A percentile compares a stretch with the other conserved stretches of the same genome.
Conservation (phyloP, 1,284 basidiomycete genomes). For the Melanopsichium pennsylvanicum region DNA sequence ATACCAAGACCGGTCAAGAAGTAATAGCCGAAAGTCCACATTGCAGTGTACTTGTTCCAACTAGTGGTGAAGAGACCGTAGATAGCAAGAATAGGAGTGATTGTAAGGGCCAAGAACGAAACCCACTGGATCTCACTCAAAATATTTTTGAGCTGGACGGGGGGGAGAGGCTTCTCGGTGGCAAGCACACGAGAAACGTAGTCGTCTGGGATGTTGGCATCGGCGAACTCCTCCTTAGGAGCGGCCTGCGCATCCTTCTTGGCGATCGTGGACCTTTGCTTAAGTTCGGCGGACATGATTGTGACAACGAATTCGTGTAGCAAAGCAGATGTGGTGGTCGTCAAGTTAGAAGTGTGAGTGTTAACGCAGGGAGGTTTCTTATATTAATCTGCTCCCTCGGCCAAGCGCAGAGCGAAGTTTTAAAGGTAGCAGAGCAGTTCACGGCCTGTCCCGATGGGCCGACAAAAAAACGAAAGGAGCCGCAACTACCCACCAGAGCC, state of each 20-base stretch:
- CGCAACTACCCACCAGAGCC: too few relatives aligned
- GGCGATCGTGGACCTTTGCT: constrained; percentile 37
- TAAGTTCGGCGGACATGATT: constrained; percentile 42
- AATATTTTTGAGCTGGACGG: constrained; percentile 58
- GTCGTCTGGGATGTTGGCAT: constrained; percentile 59
- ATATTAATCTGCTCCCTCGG: not conserved
- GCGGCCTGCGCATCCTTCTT: constrained; percentile 45
- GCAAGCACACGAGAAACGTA: constrained; percentile 56
- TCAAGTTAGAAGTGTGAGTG: not conserved
- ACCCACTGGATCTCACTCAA: constrained; percentile 64
- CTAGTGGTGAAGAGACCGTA: constrained; percentile 60
- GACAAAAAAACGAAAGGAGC: too few relatives aligned
- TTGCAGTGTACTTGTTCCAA: constrained; percentile 45
- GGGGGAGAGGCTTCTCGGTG: constrained; percentile 57
- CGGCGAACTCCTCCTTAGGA: constrained; percentile 49
- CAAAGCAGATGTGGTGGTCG: not conserved
- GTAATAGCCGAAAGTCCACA: constrained; percentile 59
- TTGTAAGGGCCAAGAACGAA: constrained; percentile 58
- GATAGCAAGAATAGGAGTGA: constrained; percentile 54
- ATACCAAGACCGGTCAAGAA: constrained; percentile 64
- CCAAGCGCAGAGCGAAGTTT: not conserved
- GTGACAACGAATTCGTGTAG: not conserved
- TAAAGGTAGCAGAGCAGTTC: not conserved
- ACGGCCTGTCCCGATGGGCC: too few relatives aligned
- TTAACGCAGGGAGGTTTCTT: not conserved